Percentiles rank a stretch among this genome's conserved stretches.
phyloP scores from a whole-genome alignment of 345 rosid species.

The Ceriops zippeliana region DNA sequence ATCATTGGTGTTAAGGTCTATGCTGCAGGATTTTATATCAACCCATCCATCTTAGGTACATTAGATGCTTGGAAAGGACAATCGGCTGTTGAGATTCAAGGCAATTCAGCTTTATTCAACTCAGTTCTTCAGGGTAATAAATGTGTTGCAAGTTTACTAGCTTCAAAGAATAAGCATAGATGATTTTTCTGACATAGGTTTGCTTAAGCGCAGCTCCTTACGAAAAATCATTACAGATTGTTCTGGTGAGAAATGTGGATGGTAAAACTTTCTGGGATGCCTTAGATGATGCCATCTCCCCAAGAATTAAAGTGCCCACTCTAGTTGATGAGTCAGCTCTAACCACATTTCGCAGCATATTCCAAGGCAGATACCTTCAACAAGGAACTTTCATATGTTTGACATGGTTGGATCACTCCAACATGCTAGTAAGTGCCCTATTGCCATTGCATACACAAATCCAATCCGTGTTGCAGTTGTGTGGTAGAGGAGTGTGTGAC shows the following conservation, averaged over 20 bases:
- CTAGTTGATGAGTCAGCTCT: constrained; percentile 57
- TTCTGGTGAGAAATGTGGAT: constrained; percentile 88
- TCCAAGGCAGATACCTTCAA: constrained; percentile 65
- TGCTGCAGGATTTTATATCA: constrained; percentile 68
- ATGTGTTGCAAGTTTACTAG: neutral
- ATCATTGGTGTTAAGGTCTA: constrained; percentile 82
- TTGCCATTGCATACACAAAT: neutral
- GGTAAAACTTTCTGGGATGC: constrained; percentile 97
- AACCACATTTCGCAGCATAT: constrained; percentile 55
- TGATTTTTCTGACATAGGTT: constrained; percentile 7
- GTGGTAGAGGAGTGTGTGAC: neutral
- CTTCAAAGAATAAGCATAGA: neutral
- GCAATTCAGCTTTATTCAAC: constrained; percentile 46
- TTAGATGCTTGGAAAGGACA: constrained; percentile 56
- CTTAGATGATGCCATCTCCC: constrained; percentile 68
- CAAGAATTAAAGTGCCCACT: constrained; percentile 55
- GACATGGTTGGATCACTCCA: constrained; percentile 65
- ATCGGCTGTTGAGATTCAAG: constrained; percentile 47
- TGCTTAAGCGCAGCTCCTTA: constrained; percentile 39
- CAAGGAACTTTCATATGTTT: constrained; percentile 68
- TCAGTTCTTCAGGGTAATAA: constrained; percentile 57
- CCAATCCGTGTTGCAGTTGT: neutral
- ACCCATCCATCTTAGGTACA: constrained; percentile 41
- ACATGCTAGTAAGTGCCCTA: constrained; percentile 61
- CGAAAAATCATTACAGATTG: constrained; percentile 74